phyloP scores from a whole-genome alignment of 305 asterid species.

The Solanum hybrid region DNA sequence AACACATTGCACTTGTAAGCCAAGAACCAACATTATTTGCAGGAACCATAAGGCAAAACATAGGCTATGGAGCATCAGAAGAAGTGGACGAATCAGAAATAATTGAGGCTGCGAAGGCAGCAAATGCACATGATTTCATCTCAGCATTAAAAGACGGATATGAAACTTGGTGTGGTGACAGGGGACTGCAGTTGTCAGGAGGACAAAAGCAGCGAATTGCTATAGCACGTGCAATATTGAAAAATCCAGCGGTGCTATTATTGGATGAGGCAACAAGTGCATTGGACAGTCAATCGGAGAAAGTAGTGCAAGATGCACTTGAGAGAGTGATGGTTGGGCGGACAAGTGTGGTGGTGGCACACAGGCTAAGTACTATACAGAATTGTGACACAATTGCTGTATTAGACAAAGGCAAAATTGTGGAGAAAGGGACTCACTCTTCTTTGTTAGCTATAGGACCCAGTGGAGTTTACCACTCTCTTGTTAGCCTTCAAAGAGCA shows the following conservation, averaged over 20 bases:
- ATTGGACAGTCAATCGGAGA: conserved; percentile 72
- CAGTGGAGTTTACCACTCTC: conserved; percentile 61
- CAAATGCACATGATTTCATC: conserved; percentile 82
- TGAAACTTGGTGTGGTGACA: conserved; percentile 71
- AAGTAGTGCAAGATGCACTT: conserved; percentile 73
- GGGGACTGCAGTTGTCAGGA: conserved; percentile 79
- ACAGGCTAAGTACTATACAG: conserved; percentile 68
- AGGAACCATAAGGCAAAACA: conserved; percentile 60
- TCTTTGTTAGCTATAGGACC: conserved; percentile 49
- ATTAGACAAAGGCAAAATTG: conserved; percentile 63
- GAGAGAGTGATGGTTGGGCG: conserved; percentile 84
- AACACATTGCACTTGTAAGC: conserved; percentile 78
- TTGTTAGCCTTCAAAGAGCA: conserved; percentile 60
- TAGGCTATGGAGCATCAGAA: conserved; percentile 50
- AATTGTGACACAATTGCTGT: conserved; percentile 73
- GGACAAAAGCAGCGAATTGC: conserved; percentile 94
- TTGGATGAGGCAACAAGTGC: conserved; percentile 94
- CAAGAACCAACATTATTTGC: conserved; percentile 83
- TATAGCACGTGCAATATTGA: conserved; percentile 73
- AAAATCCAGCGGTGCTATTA: conserved; percentile 53
- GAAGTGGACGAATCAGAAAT: conserved; percentile 43
- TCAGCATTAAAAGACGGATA: conserved; percentile 63
- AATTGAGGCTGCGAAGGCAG: conserved; percentile 67
- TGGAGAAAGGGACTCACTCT: conserved; percentile 74
- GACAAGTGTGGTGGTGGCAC: conserved; percentile 87